Evolutionary conservation across 768 basidiomycete species (phyloP).

Genomic region (Russula olivacea): DNA sequence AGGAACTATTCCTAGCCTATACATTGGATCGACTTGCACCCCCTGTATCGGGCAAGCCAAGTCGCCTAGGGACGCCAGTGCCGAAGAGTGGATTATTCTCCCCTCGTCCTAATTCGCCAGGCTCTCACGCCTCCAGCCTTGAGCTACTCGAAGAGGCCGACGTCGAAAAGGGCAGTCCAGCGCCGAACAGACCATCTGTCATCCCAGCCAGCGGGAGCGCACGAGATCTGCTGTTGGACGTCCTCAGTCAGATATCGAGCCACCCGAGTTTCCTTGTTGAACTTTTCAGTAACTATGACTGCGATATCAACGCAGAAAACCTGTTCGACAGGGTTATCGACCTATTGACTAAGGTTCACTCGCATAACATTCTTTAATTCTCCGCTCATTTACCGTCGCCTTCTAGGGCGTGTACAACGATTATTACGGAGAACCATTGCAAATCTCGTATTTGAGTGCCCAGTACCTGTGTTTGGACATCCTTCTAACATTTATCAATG

Average conservation of each 20-base stretch:
- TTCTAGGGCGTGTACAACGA: conserved; percentile 73
- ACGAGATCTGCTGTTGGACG: conserved; percentile 85
- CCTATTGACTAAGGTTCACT: conserved; percentile 63
- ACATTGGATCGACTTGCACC: conserved; percentile 85
- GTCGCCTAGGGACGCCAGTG: conserved; percentile 25
- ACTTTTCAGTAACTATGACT: conserved; percentile 94
- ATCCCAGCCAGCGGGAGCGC: conserved; percentile 78
- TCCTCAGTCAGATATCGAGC: conserved; percentile 71
- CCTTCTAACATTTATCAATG: conserved; percentile 77
- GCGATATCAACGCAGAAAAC: conserved; percentile 94
- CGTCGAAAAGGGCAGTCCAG: conserved; percentile 43
- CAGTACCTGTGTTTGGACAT: conserved; percentile 88
- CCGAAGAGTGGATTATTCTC: conserved; percentile 19
- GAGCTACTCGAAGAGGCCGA: conserved; percentile 38
- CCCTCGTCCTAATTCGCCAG: conserved; percentile 29
- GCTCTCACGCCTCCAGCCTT: conserved; percentile 39
- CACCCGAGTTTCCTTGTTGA: conserved; percentile 94
- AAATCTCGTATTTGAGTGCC: conserved; percentile 64
- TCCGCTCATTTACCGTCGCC: conserved; percentile 10
- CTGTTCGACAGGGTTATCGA: conserved; percentile 85
- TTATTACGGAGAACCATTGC: conserved; percentile 50
- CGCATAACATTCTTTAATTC: neutral
- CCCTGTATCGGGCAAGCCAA: conserved; percentile 34
- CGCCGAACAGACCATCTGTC: conserved; percentile 34
- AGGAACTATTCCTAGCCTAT: conserved; percentile 92